Evolutionary conservation across 768 basidiomycete species (phyloP).

Genomic region (Mycena albidolilacea): DNA sequence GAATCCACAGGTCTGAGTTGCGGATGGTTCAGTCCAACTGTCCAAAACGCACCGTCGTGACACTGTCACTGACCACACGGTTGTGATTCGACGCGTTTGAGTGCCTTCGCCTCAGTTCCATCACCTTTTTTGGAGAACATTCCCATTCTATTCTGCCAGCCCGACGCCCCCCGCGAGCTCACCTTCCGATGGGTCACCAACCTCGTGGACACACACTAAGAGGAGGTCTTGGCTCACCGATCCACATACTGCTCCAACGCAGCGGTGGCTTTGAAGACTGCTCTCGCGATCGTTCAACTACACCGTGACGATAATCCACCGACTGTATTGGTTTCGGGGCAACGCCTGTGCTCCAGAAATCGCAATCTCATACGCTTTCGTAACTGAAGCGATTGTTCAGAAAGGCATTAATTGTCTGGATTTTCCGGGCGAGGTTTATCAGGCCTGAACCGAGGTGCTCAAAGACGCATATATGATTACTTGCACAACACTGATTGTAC

Average conservation of each 20-base stretch:
- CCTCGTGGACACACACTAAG: neutral
- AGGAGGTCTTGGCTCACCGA: too few species aligned
- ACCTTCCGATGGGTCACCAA: too few species aligned
- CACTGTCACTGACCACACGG: too few species aligned
- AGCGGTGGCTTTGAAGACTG: slow-evolving; percentile 11
- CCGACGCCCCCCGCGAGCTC: too few species aligned
- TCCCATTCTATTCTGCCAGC: too few species aligned
- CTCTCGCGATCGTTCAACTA: neutral
- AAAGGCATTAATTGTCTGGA: neutral
- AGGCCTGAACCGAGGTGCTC: neutral
- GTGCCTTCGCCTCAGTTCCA: neutral
- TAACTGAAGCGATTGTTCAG: neutral
- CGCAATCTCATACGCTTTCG: slow-evolving; percentile 21
- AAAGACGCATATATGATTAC: too few species aligned
- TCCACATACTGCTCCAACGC: slow-evolving; percentile 16
- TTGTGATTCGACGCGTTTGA: too few species aligned
- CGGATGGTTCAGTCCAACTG: too few species aligned
- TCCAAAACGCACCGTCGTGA: too few species aligned
- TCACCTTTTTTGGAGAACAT: neutral
- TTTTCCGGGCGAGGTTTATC: neutral
- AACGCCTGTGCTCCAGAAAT: slow-evolving; percentile 13
- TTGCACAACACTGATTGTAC: too few species aligned
- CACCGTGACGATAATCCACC: neutral
- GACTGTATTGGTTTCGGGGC: neutral
- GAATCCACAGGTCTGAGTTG: too few species aligned